Conservation (phyloP, 2,329 filamentous ascomycete species). For the Claviceps digitariae region DNA sequence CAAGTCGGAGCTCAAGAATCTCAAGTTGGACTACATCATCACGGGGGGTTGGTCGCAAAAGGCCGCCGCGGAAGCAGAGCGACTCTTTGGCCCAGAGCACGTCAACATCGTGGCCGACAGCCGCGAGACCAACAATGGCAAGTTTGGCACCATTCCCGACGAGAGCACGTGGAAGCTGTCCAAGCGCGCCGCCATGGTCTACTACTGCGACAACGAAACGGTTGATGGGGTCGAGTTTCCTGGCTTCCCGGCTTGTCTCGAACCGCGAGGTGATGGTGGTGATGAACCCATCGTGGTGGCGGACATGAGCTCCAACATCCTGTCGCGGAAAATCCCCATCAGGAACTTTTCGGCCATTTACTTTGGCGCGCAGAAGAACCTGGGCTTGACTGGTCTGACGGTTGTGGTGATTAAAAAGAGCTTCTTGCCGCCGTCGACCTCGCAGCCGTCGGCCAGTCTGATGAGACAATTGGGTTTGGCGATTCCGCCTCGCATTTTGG, state of each 20-base stretch:
- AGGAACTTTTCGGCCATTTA: slow-evolving; percentile 75
- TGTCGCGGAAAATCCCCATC: slow-evolving; percentile 65
- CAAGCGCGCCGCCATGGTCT: slow-evolving; percentile 58
- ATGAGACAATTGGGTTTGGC: slow-evolving; percentile 64
- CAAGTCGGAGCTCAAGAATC: slow-evolving; percentile 41
- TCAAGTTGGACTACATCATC: slow-evolving; percentile 80
- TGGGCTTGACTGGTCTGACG: slow-evolving; percentile 75
- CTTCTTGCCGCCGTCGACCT: slow-evolving; percentile 53
- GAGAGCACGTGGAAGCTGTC: slow-evolving; percentile 66
- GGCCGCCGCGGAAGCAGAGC: slow-evolving; percentile 67
- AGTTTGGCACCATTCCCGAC: slow-evolving; percentile 73
- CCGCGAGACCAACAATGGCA: slow-evolving; percentile 54
- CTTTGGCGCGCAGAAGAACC: slow-evolving; percentile 90
- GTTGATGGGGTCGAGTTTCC: slow-evolving; percentile 90
- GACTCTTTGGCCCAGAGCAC: slow-evolving; percentile 62
- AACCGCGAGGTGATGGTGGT: slow-evolving; percentile 37
- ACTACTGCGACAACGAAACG: slow-evolving; percentile 90
- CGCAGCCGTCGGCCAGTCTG: slow-evolving; percentile 53
- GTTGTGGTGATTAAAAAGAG: slow-evolving; percentile 74
- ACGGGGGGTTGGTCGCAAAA: slow-evolving; percentile 80
- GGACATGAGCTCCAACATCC: slow-evolving; percentile 91
- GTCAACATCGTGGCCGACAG: slow-evolving; percentile 70
- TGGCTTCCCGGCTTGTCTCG: slow-evolving; percentile 50
- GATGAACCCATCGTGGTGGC: slow-evolving; percentile 67
- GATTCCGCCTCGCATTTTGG: slow-evolving; percentile 64